These are phyloP conservation scores for Eutypa lata DNA, from an alignment of 2,329 filamentous ascomycete species.

Conservation along the genomic window DNA sequence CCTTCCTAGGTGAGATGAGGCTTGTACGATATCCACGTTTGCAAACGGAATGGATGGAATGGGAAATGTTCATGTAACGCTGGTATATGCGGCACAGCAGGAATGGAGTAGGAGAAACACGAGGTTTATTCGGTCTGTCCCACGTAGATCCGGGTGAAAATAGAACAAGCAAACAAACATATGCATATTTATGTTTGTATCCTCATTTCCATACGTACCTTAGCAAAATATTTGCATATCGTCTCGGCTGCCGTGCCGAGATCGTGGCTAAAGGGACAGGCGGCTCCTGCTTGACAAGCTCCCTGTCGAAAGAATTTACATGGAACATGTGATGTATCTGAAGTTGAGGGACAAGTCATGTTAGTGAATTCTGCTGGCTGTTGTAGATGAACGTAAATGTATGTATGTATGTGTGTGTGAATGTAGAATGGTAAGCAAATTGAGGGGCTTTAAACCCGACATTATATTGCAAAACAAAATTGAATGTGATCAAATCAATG, in stretches of 20 bases:
- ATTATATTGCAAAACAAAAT: too few relatives aligned
- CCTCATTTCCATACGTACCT: conserved; percentile 55
- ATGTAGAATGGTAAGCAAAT: too few relatives aligned
- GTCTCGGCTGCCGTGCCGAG: conserved; percentile 80
- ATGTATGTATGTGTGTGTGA: too few relatives aligned
- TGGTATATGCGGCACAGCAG: neutral
- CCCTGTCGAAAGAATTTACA: conserved; percentile 99
- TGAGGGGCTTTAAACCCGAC: too few relatives aligned
- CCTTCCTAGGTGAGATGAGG: neutral
- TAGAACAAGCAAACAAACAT: neutral
- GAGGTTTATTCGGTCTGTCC: too few relatives aligned
- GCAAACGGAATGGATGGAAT: too few relatives aligned
- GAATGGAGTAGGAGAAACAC: too few relatives aligned
- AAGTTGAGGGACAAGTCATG: conserved; percentile 10
- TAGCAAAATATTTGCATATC: conserved; percentile 98
- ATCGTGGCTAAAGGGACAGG: conserved; percentile 95
- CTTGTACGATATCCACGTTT: neutral
- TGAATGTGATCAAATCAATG: too few relatives aligned
- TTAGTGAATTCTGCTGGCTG: neutral
- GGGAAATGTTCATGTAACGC: too few relatives aligned
- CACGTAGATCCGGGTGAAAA: too few relatives aligned
- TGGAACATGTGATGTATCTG: conserved; percentile 94
- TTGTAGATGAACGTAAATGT: conserved; percentile 8
- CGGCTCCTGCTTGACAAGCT: conserved; percentile 90
- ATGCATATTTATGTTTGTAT: conserved; percentile 3